A percentile compares a stretch with the other conserved stretches of the same genome.
These are phyloP conservation scores for Rutstroemia sp. DNA, from an alignment of 2,329 filamentous ascomycete species.

Conservation along the genomic window DNA sequence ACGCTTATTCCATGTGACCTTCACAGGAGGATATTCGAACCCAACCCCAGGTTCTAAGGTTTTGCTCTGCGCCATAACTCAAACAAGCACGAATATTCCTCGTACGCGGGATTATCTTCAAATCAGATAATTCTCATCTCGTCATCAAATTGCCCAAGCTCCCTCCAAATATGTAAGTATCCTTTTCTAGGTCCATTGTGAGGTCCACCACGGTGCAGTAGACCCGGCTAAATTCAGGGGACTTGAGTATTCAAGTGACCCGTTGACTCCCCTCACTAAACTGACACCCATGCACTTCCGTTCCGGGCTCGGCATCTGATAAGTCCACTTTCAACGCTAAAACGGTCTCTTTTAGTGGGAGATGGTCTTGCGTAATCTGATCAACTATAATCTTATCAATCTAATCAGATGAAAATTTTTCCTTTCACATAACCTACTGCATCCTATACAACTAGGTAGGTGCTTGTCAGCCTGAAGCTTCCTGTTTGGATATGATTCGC, in stretches of 20 bases:
- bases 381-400: conserved; percentile 8
- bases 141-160: background rate
- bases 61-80: background rate
- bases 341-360: no score
- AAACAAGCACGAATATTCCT: background rate
- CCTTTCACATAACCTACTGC: background rate
- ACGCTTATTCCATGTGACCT: background rate
- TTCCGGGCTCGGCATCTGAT: background rate
- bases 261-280: conserved; percentile 4
- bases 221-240: background rate
- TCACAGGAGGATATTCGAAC: background rate
- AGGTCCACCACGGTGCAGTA: background rate
- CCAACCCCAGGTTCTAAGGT: background rate
- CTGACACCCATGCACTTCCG: background rate
- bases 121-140: background rate
- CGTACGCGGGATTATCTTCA: background rate
- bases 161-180: background rate
- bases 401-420: conserved; percentile 9
- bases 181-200: background rate
- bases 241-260: background rate
- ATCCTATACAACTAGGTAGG: background rate
- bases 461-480: background rate
- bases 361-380: no score
- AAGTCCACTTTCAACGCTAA: background rate
- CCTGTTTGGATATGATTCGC: background rate